Conservation (phyloP, 1,139 yeast species). For the Magnusiomyces sp. region DNA sequence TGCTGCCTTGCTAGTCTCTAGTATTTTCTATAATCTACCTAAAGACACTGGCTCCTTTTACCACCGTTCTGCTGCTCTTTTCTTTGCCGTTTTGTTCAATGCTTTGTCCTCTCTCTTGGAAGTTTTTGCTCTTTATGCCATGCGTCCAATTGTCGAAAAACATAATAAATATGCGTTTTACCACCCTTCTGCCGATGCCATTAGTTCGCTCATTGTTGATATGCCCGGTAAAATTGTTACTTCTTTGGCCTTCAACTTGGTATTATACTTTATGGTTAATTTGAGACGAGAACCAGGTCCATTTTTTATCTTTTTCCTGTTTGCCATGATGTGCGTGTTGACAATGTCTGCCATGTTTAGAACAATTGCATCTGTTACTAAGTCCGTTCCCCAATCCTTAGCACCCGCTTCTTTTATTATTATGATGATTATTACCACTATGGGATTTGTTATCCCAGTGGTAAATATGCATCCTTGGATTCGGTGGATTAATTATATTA, state of each 20-base stretch:
- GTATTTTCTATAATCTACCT: slow-evolving; percentile 60
- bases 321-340: slow-evolving; percentile 46
- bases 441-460: slow-evolving; percentile 38
- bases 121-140: slow-evolving; percentile 57
- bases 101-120: slow-evolving; percentile 72
- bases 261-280: slow-evolving; percentile 58
- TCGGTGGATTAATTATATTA: slow-evolving; percentile 42
- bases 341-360: slow-evolving; percentile 66
- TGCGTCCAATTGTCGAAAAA: slow-evolving; percentile 71
- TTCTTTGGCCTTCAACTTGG: slow-evolving; percentile 50
- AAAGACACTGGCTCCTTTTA: slow-evolving; percentile 47
- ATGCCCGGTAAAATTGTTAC: slow-evolving; percentile 52
- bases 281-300: slow-evolving; percentile 57
- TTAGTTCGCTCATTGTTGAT: slow-evolving; percentile 63
- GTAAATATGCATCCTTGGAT: slow-evolving; percentile 45
- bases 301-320: slow-evolving; percentile 57
- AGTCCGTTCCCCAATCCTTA: slow-evolving; percentile 57
- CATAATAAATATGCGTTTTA: slow-evolving; percentile 68
- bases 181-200: slow-evolving; percentile 70
- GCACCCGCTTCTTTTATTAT: slow-evolving; percentile 61
- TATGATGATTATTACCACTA: slow-evolving; percentile 35
- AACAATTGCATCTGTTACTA: slow-evolving; percentile 56
- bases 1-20: slow-evolving; percentile 67
- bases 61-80: slow-evolving; percentile 61
- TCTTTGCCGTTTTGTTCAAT: slow-evolving; percentile 68